These are phyloP conservation scores for Penicillium lividum DNA, from an alignment of 495 filamentous ascomycete species.

Conservation along the genomic window DNA sequence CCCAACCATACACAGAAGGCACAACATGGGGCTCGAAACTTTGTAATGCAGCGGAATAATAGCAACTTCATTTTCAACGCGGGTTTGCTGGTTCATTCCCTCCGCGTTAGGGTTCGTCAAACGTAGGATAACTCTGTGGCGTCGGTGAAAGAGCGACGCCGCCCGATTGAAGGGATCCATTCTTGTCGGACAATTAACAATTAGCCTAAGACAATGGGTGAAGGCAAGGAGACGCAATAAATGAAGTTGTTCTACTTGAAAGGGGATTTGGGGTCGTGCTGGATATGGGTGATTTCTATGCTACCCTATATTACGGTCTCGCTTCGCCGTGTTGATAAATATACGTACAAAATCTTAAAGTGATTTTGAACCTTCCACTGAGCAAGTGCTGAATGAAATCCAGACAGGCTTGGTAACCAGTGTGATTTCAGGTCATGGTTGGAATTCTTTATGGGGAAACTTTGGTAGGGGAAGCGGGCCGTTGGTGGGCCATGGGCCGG, in stretches of 20 bases:
- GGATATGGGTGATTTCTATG: background rate
- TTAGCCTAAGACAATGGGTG: background rate
- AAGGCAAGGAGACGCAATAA: background rate
- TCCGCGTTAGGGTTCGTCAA: background rate
- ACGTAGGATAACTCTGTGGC: background rate
- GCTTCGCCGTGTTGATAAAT: background rate
- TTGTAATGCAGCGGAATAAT: background rate
- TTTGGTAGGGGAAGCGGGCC: too few relatives aligned
- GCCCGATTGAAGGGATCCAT: too few relatives aligned
- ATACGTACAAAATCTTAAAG: too few relatives aligned
- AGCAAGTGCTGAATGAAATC: background rate
- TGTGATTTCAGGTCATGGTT: background rate
- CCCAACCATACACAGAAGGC: background rate
- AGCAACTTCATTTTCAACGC: constrained; percentile 1
- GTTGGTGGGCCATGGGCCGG: too few relatives aligned
- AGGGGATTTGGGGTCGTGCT: background rate
- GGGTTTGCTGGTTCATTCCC: background rate
- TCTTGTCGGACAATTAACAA: background rate
- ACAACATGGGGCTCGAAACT: constrained; percentile 3
- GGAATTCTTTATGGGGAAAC: too few relatives aligned
- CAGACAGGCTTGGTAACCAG: background rate
- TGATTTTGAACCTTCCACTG: background rate
- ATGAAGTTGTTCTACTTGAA: background rate
- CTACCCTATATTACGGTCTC: background rate
- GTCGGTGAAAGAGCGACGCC: too few relatives aligned